phyloP scores from a whole-genome alignment of 2,329 filamentous ascomycete species.

The Hypomyces perniciosus region DNA sequence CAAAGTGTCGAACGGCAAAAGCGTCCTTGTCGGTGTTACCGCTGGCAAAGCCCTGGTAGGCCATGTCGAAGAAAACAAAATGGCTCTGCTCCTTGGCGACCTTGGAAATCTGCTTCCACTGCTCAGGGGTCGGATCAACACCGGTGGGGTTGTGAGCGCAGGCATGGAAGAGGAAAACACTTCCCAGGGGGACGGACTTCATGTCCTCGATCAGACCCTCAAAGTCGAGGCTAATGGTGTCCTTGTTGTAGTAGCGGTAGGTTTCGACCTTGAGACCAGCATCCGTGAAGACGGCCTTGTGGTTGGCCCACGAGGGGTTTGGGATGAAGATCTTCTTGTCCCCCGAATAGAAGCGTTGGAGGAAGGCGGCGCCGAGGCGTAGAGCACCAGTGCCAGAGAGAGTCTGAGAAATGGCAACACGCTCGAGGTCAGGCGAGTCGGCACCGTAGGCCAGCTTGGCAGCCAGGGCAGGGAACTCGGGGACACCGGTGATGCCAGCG shows the following conservation, averaged over 20 bases:
- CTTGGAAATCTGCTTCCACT: constrained; percentile 87
- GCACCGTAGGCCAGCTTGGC: constrained; percentile 85
- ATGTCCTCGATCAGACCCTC: constrained; percentile 88
- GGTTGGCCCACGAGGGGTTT: constrained; percentile 72
- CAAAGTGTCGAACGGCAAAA: constrained; percentile 88
- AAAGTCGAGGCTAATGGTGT: constrained; percentile 97
- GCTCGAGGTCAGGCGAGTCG: constrained; percentile 68
- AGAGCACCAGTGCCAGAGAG: constrained; percentile 97
- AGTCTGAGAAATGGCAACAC: constrained; percentile 90
- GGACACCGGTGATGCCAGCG: constrained; percentile 92
- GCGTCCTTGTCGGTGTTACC: constrained; percentile 90
- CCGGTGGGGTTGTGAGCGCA: constrained; percentile 98
- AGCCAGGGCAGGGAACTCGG: constrained; percentile 87
- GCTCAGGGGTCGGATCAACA: constrained; percentile 83
- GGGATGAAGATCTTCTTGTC: constrained; percentile 97
- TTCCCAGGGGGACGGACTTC: constrained; percentile 78
- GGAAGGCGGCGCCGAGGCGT: constrained; percentile 89
- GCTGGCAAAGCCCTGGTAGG: constrained; percentile 96
- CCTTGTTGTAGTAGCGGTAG: constrained; percentile 99
- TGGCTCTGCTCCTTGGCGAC: constrained; percentile 81
- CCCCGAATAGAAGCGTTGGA: constrained; percentile 83
- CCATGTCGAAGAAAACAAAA: constrained; percentile 98
- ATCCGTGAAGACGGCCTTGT: constrained; percentile 93
- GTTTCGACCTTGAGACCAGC: constrained; percentile 85
- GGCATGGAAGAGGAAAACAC: constrained; percentile 89